Conservation (phyloP, 495 filamentous ascomycete genomes). For the Aspergillus sclerotioniger region DNA sequence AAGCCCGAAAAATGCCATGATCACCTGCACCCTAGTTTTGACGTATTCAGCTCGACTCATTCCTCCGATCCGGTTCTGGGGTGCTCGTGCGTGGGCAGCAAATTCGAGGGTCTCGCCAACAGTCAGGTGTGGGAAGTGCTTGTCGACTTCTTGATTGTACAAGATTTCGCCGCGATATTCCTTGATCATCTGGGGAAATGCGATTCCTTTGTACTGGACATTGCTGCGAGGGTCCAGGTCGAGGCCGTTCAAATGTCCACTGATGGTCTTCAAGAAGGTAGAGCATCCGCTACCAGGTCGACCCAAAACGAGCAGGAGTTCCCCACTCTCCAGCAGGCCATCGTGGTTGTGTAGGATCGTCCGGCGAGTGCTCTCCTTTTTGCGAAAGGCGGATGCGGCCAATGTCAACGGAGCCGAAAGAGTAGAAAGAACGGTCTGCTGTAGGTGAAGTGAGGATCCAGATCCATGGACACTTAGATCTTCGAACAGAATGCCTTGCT, state of each 20-base stretch:
- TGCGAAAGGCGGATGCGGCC: not conserved
- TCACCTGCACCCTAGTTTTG: slow-evolving; percentile 67
- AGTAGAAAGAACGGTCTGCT: slow-evolving; percentile 12
- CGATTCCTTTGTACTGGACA: slow-evolving; percentile 62
- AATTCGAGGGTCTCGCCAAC: slow-evolving; percentile 83
- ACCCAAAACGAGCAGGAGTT: slow-evolving; percentile 89
- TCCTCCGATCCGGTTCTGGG: slow-evolving; percentile 66
- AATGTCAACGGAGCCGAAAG: not conserved
- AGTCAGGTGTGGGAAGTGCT: slow-evolving; percentile 78
- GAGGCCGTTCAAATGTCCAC: slow-evolving; percentile 70
- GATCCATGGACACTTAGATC: slow-evolving; percentile 9
- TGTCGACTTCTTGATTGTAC: slow-evolving; percentile 84
- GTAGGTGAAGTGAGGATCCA: slow-evolving; percentile 5
- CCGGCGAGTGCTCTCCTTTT: not conserved
- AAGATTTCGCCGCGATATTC: slow-evolving; percentile 77
- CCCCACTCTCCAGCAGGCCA: slow-evolving; percentile 68
- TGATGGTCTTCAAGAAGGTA: slow-evolving; percentile 81
- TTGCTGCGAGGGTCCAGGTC: not conserved
- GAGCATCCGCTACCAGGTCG: slow-evolving; percentile 86
- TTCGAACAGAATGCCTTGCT: slow-evolving; percentile 8
- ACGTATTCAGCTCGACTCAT: slow-evolving; percentile 64
- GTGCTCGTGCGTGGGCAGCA: slow-evolving; percentile 77
- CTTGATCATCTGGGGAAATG: slow-evolving; percentile 48
- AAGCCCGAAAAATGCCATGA: slow-evolving; percentile 75
- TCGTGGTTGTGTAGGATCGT: slow-evolving; percentile 51